Conservation (phyloP, 1,284 basidiomycete genomes). For the Apiotrichum montevideense region DNA sequence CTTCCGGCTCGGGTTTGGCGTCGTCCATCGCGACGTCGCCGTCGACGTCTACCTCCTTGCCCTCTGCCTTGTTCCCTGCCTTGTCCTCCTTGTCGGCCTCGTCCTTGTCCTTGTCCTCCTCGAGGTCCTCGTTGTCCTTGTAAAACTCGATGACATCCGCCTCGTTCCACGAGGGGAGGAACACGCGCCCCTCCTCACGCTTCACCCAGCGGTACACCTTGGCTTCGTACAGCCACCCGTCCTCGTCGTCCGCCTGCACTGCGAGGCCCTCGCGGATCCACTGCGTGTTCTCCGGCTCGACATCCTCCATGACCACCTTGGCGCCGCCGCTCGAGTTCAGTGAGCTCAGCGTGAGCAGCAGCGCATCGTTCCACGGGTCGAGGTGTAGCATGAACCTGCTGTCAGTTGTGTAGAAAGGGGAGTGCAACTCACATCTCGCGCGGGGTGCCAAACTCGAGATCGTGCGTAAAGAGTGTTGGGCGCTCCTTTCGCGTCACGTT, state of each 20-base stretch:
- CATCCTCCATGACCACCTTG: too few relatives aligned
- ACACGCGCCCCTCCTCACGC: constrained; percentile 1
- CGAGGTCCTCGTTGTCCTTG: not conserved
- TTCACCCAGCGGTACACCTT: constrained; percentile 8
- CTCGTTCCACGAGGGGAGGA: not conserved
- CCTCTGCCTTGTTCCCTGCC: not conserved
- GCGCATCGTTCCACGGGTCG: constrained; percentile 1
- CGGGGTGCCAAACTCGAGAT: constrained; percentile 8
- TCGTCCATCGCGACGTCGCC: constrained; percentile 8
- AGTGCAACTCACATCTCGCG: constrained; percentile 4
- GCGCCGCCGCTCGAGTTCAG: too few relatives aligned
- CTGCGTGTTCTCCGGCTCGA: not conserved
- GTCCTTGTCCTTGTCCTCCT: not conserved
- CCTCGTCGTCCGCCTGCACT: constrained; percentile 5
- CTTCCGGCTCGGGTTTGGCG: not conserved
- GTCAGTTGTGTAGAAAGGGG: too few relatives aligned
- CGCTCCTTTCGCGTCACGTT: not conserved
- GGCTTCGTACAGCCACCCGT: constrained; percentile 4
- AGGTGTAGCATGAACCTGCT: constrained; percentile 7
- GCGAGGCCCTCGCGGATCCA: constrained; percentile 12
- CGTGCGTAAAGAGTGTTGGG: constrained; percentile 16
- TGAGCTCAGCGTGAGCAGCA: too few relatives aligned
- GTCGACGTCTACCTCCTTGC: not conserved
- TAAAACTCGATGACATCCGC: not conserved
- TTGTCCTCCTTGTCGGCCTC: not conserved